Evolutionary conservation across 768 basidiomycete species (phyloP), one percentile per base, ranked within the genome.

Genomic region (Podaxis carcinomalis): DNA sequence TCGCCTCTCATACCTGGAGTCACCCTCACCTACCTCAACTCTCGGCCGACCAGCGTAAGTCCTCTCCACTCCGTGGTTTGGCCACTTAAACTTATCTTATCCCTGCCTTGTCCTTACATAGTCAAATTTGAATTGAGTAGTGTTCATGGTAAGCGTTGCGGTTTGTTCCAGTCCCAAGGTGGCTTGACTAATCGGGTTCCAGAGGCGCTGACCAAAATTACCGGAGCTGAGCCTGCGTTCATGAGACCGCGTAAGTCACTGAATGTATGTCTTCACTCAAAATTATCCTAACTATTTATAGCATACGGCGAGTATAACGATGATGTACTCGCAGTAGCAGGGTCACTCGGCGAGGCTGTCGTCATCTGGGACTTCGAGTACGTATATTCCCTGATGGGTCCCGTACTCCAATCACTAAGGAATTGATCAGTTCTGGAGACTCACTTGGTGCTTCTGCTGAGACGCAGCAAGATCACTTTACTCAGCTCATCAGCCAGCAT

Each of bases 251-350:
- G 74, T 75, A 59, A 60, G 69, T 68, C 14, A 23, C 32, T 10
- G 4, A 13, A 5, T 14, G 6, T 21, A 27, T 16, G 28, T 5
- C 13, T 27, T 42, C 4, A 25, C 14, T 14, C 4, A 27, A 16
- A 23, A 23, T 14, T 27, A 42, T 27, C 13, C 14, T 25, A 50
- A 32, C 25, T 42, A 25, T 7, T 6, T 44, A 44, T 44, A 74
- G 74, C 78, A 5, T 78, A 74, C 54, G 78, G 78, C 9, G 68
- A 66, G 23, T 74, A 72, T 67, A 77, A 78, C 61, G 66, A 74
- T 47, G 42, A 65, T 4, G 76, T 77, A 19, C 63, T 66, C 6
- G 40, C 63, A 23, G 71, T 65, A 21, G 65, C 70, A n/a, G 56
- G 44, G 9, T 51, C 44, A 1, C 68, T 68, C 27, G 68, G 68